These are phyloP conservation scores for Pterulicium gracile DNA, from an alignment of 1,284 basidiomycete genomes.

Conservation along the genomic window DNA sequence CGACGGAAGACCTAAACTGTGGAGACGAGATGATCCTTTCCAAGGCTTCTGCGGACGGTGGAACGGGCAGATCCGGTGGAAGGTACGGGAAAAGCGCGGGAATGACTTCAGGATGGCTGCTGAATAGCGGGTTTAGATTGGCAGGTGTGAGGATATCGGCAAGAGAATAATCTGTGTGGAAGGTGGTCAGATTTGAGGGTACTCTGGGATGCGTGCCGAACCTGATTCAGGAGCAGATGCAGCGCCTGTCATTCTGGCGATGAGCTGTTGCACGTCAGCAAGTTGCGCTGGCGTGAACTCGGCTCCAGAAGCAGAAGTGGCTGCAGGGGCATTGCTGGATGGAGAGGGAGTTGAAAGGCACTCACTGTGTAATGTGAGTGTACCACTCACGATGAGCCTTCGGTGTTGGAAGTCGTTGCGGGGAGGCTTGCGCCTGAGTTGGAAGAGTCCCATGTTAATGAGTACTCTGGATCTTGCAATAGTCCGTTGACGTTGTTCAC, in stretches of 20 bases:
- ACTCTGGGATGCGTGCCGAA: conserved; percentile 8
- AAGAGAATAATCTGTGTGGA: conserved; percentile 44
- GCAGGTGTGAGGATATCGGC: conserved; percentile 65
- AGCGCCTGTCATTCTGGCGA: conserved; percentile 16
- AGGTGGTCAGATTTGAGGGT: conserved; percentile 8
- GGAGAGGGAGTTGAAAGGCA: conserved; percentile 23
- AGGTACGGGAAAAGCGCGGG: conserved; percentile 65
- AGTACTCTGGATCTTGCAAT: conserved; percentile 50
- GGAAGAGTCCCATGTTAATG: conserved; percentile 42
- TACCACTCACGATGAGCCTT: conserved; percentile 46
- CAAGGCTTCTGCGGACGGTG: conserved; percentile 53
- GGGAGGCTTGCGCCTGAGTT: background rate
- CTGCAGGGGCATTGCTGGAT: conserved; percentile 8
- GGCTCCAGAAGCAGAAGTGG: conserved; percentile 11
- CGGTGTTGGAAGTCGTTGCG: conserved; percentile 6
- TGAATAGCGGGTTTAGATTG: conserved; percentile 58
- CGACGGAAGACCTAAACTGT: conserved; percentile 51
- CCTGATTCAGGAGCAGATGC: conserved; percentile 10
- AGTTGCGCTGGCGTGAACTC: conserved; percentile 46
- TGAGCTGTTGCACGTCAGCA: conserved; percentile 35
- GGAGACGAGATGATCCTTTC: conserved; percentile 43
- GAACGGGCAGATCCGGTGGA: conserved; percentile 58
- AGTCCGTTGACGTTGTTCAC: conserved; percentile 57
- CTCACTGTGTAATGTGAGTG: conserved; percentile 33
- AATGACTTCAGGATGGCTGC: conserved; percentile 53